phyloP scores from a whole-genome alignment of 768 basidiomycete genomes.

The Phanerodontia chrysosporium region DNA sequence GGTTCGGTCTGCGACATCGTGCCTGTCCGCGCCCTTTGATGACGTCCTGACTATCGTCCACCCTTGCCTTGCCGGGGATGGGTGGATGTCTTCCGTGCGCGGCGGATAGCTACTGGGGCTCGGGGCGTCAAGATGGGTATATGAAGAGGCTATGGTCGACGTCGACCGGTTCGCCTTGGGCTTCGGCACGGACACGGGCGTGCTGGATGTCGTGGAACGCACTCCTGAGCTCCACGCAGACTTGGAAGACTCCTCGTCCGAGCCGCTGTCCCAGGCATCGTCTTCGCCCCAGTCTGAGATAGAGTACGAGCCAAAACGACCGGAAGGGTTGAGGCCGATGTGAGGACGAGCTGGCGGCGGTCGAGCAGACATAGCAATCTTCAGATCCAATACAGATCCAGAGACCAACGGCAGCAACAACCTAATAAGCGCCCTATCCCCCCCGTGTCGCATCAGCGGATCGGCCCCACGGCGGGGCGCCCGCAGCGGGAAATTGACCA shows the following conservation, averaged over 20 bases:
- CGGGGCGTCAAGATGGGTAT: constrained; percentile 74
- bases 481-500: neutral
- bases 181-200: constrained; percentile 55
- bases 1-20: constrained; percentile 12
- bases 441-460: neutral
- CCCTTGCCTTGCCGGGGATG: constrained; percentile 45
- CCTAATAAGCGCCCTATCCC: constrained; percentile 4
- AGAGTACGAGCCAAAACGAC: constrained; percentile 41
- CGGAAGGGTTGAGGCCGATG: constrained; percentile 52
- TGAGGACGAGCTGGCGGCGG: constrained; percentile 74
- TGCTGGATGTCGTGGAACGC: constrained; percentile 25
- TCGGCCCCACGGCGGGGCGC: neutral
- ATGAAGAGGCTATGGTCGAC: constrained; percentile 72
- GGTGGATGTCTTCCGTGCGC: constrained; percentile 37
- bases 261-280: constrained; percentile 82
- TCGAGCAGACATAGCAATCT: constrained; percentile 41
- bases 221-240: constrained; percentile 25
- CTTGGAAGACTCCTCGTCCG: constrained; percentile 71
- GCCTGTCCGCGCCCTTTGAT: constrained; percentile 24
- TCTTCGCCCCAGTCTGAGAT: constrained; percentile 73
- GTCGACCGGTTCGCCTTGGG: constrained; percentile 48
- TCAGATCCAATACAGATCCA: constrained; percentile 6
- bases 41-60: constrained; percentile 74
- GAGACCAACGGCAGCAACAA: neutral
- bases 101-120: constrained; percentile 74